Evolutionary conservation across 2,329 filamentous ascomycete genomes (phyloP), one percentile per base, ranked within the genome.

Genomic region (Aspergillus sp.): DNA sequence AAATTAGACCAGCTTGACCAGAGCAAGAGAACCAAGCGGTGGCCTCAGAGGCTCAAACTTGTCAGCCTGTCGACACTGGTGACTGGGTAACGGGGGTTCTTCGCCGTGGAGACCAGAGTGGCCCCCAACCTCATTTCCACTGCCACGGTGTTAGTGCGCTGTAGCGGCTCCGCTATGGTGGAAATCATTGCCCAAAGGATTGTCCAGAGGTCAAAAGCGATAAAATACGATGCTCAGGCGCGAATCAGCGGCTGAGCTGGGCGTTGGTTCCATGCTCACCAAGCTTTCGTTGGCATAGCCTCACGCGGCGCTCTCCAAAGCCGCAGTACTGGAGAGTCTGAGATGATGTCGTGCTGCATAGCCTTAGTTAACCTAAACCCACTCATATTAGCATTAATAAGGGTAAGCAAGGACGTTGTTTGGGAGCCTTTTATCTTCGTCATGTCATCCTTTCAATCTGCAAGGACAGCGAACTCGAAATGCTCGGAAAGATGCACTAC

Each of bases 401-500:
- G 27, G 31, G 23, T n/a, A 9, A 7, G n/a, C 46, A 23, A 15
- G 31, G 46, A 12, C 6, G 23, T 21, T 15, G 9, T 12, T 49
- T 39, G 15, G 3, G 14, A 3, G 27, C 9, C 35, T 51, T 43
- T 52, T 52, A 52, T 52, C 27, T 25, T 8, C 50, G 41, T 31
- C 25, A 52, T 52, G 50, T 17, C 14, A 19, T 31, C n/a, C 37
- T 14, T 40, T 19, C 21, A 40, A n/a, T 8, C 35, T 40, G 48
- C 19, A 31, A 41, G n/a, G 23, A 41, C 27, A 2, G 37, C 14
- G 31, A 35, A 37, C 43, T 25, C 8, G 41, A 45, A 15, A 53
- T 53, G 41, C 41, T 53, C 14, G 41, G 15, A 45, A 54, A 48
- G 25, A 54, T 54, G 52, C 52, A 54, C 37, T 37, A 54, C 41